Evolutionary conservation across 2,329 filamentous ascomycete species (phyloP), one percentile per base, ranked within the genome.

Genomic region (Penicillium capsulatum): DNA sequence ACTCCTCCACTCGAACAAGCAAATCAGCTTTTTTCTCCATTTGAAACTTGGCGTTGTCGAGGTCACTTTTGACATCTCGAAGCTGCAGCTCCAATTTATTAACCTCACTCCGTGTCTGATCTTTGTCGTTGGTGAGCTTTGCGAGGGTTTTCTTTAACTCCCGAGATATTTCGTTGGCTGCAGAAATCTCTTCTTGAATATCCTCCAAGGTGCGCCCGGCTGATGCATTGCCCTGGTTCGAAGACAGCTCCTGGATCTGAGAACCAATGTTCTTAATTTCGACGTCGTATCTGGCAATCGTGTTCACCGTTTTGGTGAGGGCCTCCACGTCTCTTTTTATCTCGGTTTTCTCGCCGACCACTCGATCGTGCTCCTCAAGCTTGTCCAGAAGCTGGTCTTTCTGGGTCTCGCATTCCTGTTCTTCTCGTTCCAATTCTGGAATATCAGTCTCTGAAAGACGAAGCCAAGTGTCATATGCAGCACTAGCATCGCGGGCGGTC

Each of bases 11-110:
- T 47, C 89, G 85, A 28, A 71, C 70, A 45, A 80, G 72, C 15
- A 95, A 71, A 30, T 78, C 76, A 27, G 77, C 75, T 69, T 90
- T 95, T 65, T 86, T 88, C 60, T 94, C 88, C 17, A 97, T 72
- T 54, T 90, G 81, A 42, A 84, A 82, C 33, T 77, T 74, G 1
- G 84, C 80, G 36, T 77, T 78, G 52, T 76, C 82, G 36, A 96
- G 73, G 49, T 84, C 84, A 58, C 83, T 84, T 44, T 76, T 79
- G 28, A 86, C 70, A 63, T 94, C 85, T 55, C 85, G 83, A 43
- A 81, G 75, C 57, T 92, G 82, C 3, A 92, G 73, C 64, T 96
- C 88, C 17, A 94, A 71, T 11, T 73, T 71, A 47, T 76, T 84
- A 39, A 92, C 75, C 24, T 79, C 71, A 47, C 80, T 79, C 42